These are phyloP conservation scores for Carallia brachiata DNA, from an alignment of 345 rosid species.

Conservation along the genomic window DNA sequence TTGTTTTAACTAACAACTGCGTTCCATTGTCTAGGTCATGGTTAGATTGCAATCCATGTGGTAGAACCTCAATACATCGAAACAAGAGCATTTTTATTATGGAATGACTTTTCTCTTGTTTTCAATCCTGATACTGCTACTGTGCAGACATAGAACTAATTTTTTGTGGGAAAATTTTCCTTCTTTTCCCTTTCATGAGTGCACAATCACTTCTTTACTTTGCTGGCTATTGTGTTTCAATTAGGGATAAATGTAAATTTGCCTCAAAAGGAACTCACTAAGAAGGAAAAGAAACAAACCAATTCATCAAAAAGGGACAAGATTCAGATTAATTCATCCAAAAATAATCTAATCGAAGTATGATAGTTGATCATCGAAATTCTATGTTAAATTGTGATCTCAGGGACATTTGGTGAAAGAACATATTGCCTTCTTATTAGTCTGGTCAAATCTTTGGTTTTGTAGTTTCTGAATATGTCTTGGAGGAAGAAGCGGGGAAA, in stretches of 20 bases:
- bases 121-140: too few relatives aligned
- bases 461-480: conserved; percentile 60
- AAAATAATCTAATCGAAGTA: too few relatives aligned
- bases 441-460: conserved; percentile 18
- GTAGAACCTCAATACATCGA: too few relatives aligned
- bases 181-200: neutral
- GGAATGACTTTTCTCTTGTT: too few relatives aligned
- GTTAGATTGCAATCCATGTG: neutral
- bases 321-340: too few relatives aligned
- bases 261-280: too few relatives aligned
- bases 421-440: neutral
- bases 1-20: too few relatives aligned
- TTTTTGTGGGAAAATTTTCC: neutral
- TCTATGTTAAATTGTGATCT: neutral
- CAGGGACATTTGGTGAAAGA: neutral
- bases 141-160: neutral
- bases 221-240: neutral
- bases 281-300: neutral
- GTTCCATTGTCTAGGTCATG: neutral
- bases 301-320: too few relatives aligned
- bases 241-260: neutral
- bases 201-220: too few relatives aligned
- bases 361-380: too few relatives aligned
- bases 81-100: too few relatives aligned
- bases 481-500: conserved; percentile 83